These are phyloP conservation scores for Fraxinus angustifolia DNA, from an alignment of 305 asterid species.

Conservation along the genomic window DNA sequence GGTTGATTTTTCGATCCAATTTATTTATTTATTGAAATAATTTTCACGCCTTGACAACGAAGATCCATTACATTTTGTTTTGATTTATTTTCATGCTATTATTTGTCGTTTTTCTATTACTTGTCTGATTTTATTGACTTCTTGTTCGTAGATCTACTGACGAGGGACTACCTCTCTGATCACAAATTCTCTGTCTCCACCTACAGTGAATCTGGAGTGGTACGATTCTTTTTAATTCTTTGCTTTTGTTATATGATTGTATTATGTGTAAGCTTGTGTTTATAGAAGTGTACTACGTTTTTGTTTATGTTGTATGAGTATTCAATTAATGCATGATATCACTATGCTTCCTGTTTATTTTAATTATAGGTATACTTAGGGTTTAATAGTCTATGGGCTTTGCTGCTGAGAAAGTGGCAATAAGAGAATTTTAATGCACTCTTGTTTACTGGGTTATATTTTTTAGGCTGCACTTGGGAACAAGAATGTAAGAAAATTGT, in stretches of 20 bases:
- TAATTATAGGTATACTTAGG: neutral
- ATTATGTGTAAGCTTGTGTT: neutral
- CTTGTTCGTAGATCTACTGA: constrained; percentile 59
- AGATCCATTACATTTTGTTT: neutral
- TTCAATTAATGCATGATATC: neutral
- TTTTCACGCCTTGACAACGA: neutral
- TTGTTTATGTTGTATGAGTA: neutral
- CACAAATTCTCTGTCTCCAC: constrained; percentile 80
- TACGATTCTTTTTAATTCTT: constrained; percentile 20
- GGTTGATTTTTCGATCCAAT: constrained; percentile 41
- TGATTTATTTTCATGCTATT: neutral
- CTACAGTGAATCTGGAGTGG: constrained; percentile 75
- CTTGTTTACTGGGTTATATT: neutral
- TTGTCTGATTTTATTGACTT: neutral
- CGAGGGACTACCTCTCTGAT: constrained; percentile 76
- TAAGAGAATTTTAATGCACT: neutral
- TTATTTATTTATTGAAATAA: neutral
- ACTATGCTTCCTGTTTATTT: neutral
- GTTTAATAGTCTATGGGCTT: neutral
- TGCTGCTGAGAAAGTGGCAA: neutral
- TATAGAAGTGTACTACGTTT: neutral
- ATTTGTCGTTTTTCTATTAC: neutral
- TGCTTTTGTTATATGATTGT: neutral
- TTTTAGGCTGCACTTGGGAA: neutral
- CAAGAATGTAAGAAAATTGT: neutral